phyloP scores from a whole-genome alignment of 345 rosid genomes.

The Populus nigra region DNA sequence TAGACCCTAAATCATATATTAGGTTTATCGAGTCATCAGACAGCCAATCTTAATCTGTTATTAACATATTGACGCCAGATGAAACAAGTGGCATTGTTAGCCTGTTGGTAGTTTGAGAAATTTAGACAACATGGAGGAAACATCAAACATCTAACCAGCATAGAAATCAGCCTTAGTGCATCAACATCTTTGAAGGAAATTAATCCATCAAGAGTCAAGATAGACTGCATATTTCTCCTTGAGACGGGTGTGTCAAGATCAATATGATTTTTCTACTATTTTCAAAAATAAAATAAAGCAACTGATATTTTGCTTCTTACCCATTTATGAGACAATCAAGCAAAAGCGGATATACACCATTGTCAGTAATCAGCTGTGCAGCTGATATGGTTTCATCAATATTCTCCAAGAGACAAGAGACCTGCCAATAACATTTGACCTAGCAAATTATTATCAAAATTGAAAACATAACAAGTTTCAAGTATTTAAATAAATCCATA shows the following conservation, averaged over 20 bases:
- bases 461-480: neutral
- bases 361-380: constrained; percentile 47
- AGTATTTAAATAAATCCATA: constrained; percentile 24
- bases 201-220: neutral
- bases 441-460: too few relatives aligned
- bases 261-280: neutral
- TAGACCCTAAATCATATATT: neutral
- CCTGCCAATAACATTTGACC: constrained; percentile 34
- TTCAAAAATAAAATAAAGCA: neutral
- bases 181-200: neutral
- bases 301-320: constrained; percentile 34
- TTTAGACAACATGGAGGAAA: neutral
- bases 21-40: neutral
- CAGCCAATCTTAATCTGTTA: neutral
- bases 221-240: neutral
- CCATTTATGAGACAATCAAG: constrained; percentile 65
- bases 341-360: constrained; percentile 65
- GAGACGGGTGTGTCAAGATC: neutral
- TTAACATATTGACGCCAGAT: neutral
- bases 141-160: neutral
- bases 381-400: constrained; percentile 41
- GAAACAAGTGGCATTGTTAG: neutral
- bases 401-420: constrained; percentile 59
- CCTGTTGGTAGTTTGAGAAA: neutral
- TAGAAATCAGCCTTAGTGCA: neutral